Percentiles rank a stretch among this genome's conserved stretches.
phyloP scores from a whole-genome alignment of 768 basidiomycete genomes.

The Boletales sp. region DNA sequence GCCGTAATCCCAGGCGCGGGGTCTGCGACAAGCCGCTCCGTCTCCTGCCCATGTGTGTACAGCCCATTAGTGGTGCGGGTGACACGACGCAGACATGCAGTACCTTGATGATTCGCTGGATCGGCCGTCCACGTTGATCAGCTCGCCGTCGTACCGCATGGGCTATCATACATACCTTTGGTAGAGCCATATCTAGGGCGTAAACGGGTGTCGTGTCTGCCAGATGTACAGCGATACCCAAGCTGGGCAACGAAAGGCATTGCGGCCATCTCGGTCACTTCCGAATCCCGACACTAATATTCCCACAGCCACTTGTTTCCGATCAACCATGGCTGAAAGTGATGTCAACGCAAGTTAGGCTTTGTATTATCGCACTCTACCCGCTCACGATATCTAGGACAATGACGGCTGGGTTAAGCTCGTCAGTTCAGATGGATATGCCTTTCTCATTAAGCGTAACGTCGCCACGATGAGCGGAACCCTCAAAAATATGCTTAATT shows the following conservation, averaged over 20 bases:
- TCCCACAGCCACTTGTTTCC: conserved; percentile 16
- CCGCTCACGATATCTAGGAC: conserved; percentile 9
- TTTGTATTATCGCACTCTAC: too few species aligned
- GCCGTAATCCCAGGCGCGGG: conserved; percentile 98
- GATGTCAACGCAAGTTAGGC: conserved; percentile 16
- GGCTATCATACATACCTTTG: conserved; percentile 28
- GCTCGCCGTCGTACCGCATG: background rate
- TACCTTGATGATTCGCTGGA: conserved; percentile 54
- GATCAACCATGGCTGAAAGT: conserved; percentile 14
- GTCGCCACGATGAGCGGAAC: conserved; percentile 79
- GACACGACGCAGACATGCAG: conserved; percentile 14
- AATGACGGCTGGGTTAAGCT: conserved; percentile 69
- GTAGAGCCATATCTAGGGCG: conserved; percentile 31
- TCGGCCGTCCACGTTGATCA: conserved; percentile 9
- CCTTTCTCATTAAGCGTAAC: conserved; percentile 73
- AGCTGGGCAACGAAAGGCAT: conserved; percentile 5
- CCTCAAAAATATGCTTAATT: conserved; percentile 76
- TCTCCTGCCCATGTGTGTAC: conserved; percentile 62
- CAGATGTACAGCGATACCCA: conserved; percentile 13
- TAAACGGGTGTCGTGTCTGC: conserved; percentile 12
- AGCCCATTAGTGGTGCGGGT: conserved; percentile 17
- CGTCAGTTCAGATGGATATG: conserved; percentile 74
- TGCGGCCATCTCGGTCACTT: background rate
- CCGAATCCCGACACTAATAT: conserved; percentile 16
- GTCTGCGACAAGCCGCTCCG: conserved; percentile 92